Base-by-base conservation (phyloP, 2,329 filamentous ascomycete genomes). In the Dactylonectria estremocensis region DNA sequence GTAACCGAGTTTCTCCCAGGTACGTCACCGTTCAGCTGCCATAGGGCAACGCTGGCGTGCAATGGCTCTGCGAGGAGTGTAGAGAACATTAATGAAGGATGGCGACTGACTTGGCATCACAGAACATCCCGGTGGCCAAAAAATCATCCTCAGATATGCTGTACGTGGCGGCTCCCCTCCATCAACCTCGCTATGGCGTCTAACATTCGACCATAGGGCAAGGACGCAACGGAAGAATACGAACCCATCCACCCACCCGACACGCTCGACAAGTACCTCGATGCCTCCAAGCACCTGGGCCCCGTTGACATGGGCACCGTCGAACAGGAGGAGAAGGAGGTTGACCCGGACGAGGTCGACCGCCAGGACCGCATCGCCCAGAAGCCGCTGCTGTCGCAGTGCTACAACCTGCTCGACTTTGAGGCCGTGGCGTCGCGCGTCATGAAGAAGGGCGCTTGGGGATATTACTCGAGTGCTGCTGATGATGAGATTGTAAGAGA, bases 401-500 rank as follows among this genome's bases (percentile, higher is more conserved):
- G 95, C 85, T 97, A 95, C 82, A 98, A 98, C 80, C 83, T 98
- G 68, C 89, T 96, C 84, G 96, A 99, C 83, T 99, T 99, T 80
- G 96, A 99, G 86, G 91, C 94, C 3, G 95, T 98, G 40, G 96
- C 96, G 5, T 91, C 92, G 75, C 87, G 90, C 45, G 90, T 97
- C 64, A 98, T 98, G 95, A 98, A 97, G 88, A 97, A 93, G 85
- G 92, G 92, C 1, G 95, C 95, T 0, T 99, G 96, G 96, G 96
- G 93, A 28, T 99, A 99, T 84, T 99, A 99, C 82, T 97, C 94
- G 1, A 96, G 93, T 77, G 95, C 94, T 64, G 94, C 95, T 0
- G 82, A 84, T 33, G 82, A 84, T 64, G 82, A 84, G 72, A 84
- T 84, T 72, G 82, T 83, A 69, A 28, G 24, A 28, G 24, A 4